Evolutionary conservation across 2,329 filamentous ascomycete species (phyloP).

Genomic region (Chaetomiaceae sp.): DNA sequence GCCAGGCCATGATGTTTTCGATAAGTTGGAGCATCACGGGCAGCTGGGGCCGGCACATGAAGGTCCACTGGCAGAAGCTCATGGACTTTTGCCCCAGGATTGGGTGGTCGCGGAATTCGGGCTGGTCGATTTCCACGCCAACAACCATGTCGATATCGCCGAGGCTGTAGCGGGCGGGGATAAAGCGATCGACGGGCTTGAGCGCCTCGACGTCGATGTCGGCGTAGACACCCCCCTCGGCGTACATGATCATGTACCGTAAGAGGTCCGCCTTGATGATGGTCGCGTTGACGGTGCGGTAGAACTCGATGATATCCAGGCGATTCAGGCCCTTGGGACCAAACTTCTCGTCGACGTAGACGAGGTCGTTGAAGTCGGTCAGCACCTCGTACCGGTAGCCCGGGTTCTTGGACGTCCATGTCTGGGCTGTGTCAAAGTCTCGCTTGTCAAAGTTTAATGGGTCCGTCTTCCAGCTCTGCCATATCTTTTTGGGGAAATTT

Average conservation of each 20-base stretch:
- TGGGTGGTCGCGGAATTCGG: constrained; percentile 57
- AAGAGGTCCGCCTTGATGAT: constrained; percentile 64
- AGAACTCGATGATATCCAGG: constrained; percentile 60
- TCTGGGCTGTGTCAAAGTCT: constrained; percentile 54
- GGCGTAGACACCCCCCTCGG: constrained; percentile 52
- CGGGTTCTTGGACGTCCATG: constrained; percentile 63
- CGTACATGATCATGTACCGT: constrained; percentile 63
- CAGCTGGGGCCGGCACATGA: constrained; percentile 61
- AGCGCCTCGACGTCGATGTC: constrained; percentile 41
- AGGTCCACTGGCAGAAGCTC: constrained; percentile 73
- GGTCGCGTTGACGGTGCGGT: constrained; percentile 53
- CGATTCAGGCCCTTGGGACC: constrained; percentile 61
- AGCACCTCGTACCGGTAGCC: constrained; percentile 62
- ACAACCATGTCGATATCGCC: constrained; percentile 62
- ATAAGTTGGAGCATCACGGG: constrained; percentile 64
- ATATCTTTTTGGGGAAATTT: constrained; percentile 62
- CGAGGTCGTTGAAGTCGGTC: constrained; percentile 62
- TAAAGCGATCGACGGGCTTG: constrained; percentile 43
- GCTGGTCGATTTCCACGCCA: constrained; percentile 66
- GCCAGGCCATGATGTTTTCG: constrained; percentile 63
- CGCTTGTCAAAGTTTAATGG: constrained; percentile 61
- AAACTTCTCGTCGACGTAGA: constrained; percentile 64
- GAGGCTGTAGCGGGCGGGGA: constrained; percentile 52
- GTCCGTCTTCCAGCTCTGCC: constrained; percentile 71
- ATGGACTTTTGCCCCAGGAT: constrained; percentile 63